Evolutionary conservation across 2,329 filamentous ascomycete genomes (phyloP).

Genomic region (Phaeoacremonium minimum): DNA sequence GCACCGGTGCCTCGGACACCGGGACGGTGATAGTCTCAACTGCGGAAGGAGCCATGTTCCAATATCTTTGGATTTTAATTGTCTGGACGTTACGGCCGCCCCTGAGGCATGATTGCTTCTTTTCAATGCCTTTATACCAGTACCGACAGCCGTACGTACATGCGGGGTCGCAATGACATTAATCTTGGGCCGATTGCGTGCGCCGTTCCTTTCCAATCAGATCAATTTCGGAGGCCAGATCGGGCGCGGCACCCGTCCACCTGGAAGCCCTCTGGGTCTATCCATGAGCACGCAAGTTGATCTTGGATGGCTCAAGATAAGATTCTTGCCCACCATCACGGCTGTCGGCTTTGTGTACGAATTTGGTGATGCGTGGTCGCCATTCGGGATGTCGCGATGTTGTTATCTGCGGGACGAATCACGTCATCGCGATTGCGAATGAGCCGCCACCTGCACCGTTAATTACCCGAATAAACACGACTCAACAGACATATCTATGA

Average conservation of each 20-base stretch:
- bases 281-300: neutral
- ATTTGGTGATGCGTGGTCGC: neutral
- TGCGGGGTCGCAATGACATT: neutral
- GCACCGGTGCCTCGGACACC: constrained; percentile 11
- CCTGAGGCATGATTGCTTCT: constrained; percentile 3
- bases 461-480: too few relatives aligned
- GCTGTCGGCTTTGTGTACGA: neutral
- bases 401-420: constrained; percentile 18
- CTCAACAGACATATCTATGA: too few relatives aligned
- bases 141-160: too few relatives aligned
- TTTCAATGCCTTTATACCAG: too few relatives aligned
- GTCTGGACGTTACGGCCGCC: neutral
- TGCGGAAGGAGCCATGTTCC: constrained; percentile 27
- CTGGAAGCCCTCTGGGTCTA: too few relatives aligned
- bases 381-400: constrained; percentile 9
- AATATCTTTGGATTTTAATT: constrained; percentile 39
- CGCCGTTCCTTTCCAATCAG: neutral
- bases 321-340: too few relatives aligned
- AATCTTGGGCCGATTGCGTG: neutral
- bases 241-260: too few relatives aligned
- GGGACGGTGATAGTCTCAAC: constrained; percentile 21
- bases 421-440: constrained; percentile 16
- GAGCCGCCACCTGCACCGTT: too few relatives aligned
- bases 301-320: neutral
- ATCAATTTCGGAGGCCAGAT: neutral